Evolutionary conservation across 2,329 filamentous ascomycete species (phyloP).

Genomic region (Fusarium subglutinans): DNA sequence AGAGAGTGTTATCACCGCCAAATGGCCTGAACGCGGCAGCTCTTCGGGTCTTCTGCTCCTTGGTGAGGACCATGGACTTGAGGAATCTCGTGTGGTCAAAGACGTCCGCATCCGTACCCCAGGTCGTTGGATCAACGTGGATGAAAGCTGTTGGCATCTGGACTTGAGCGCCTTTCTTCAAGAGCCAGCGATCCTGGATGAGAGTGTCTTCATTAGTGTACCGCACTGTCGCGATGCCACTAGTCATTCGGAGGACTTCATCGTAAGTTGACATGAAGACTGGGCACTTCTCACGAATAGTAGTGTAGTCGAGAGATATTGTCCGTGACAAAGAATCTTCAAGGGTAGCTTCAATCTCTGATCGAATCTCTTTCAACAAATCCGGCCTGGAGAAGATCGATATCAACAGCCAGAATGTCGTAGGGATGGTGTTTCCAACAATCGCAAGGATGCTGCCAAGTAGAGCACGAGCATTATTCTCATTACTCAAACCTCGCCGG

Average conservation of each 20-base stretch:
- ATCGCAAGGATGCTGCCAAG: constrained; percentile 31
- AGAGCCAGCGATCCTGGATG: constrained; percentile 12
- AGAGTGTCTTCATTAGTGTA: constrained; percentile 35
- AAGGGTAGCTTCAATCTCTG: constrained; percentile 14
- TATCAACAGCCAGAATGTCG: constrained; percentile 28
- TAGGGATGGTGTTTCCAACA: constrained; percentile 33
- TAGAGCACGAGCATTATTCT: constrained; percentile 34
- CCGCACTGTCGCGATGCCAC: constrained; percentile 31
- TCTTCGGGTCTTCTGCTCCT: constrained; percentile 17
- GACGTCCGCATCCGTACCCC: constrained; percentile 23
- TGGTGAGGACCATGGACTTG: constrained; percentile 10
- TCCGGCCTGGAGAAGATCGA: constrained; percentile 18
- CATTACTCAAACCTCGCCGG: constrained; percentile 27
- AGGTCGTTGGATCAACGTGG: constrained; percentile 26
- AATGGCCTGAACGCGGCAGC: constrained; percentile 32
- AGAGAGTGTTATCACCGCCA: constrained; percentile 31
- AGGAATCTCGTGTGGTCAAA: constrained; percentile 34
- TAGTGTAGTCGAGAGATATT: not conserved
- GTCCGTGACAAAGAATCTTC: not conserved
- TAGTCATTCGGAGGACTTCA: constrained; percentile 30
- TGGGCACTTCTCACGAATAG: constrained; percentile 23
- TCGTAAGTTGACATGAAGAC: constrained; percentile 31
- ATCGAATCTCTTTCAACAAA: constrained; percentile 4
- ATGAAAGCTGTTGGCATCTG: constrained; percentile 38
- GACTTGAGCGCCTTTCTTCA: constrained; percentile 35